Conservation (phyloP, 2,329 filamentous ascomycete genomes). For the Phaeosphaeria sp. region DNA sequence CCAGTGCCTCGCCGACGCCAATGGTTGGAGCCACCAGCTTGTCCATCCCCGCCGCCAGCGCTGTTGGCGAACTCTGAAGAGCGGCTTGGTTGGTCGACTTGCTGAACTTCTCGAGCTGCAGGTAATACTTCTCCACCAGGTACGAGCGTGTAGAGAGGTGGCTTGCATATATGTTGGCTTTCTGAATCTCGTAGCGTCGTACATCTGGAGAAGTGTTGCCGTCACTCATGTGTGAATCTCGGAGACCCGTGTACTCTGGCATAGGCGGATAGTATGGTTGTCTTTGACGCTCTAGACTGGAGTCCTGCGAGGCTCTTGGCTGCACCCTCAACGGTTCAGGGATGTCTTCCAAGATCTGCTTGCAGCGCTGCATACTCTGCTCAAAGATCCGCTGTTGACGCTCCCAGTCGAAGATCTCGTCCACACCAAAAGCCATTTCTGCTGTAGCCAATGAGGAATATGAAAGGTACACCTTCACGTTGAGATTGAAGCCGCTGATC, state of each 20-base stretch:
- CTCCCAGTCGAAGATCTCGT: slow-evolving; percentile 76
- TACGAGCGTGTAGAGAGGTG: slow-evolving; percentile 83
- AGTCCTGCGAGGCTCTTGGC: slow-evolving; percentile 49
- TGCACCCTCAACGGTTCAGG: slow-evolving; percentile 72
- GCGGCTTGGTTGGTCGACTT: slow-evolving; percentile 54
- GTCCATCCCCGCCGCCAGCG: slow-evolving; percentile 37
- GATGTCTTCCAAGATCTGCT: slow-evolving; percentile 70
- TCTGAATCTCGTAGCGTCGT: slow-evolving; percentile 79
- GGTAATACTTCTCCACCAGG: slow-evolving; percentile 85
- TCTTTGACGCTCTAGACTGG: slow-evolving; percentile 29
- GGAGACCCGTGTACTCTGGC: slow-evolving; percentile 42
- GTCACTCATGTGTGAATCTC: slow-evolving; percentile 31
- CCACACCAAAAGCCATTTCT: slow-evolving; percentile 82
- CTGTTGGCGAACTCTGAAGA: slow-evolving; percentile 37
- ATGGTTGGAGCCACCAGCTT: slow-evolving; percentile 28
- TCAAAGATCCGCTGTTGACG: slow-evolving; percentile 77
- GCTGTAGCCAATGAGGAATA: slow-evolving; percentile 81
- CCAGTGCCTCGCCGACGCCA: slow-evolving; percentile 55
- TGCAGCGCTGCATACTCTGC: slow-evolving; percentile 73
- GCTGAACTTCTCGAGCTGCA: slow-evolving; percentile 70
- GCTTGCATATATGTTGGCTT: slow-evolving; percentile 86
- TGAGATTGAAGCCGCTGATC: slow-evolving; percentile 81
- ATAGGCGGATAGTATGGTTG: slow-evolving; percentile 47
- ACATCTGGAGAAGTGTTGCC: slow-evolving; percentile 43
- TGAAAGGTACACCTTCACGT: slow-evolving; percentile 78